Percentiles rank a stretch among this genome's conserved stretches.
Conservation (phyloP, 345 rosid species). For the Turritis glabra region DNA sequence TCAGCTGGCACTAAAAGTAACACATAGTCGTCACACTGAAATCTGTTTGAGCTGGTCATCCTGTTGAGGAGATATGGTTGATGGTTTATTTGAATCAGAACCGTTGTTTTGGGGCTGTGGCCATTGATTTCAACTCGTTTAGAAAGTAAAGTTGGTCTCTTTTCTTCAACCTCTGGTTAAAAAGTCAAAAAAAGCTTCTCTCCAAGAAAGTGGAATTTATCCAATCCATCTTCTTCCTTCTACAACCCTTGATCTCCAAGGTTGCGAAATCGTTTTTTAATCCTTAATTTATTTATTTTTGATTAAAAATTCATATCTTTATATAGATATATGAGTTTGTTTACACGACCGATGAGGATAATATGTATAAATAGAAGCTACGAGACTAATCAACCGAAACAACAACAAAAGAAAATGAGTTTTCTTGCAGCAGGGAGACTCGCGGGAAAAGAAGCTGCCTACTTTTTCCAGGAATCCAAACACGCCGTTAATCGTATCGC, state of each 20-base stretch:
- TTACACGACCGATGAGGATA: neutral
- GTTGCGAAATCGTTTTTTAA: constrained; percentile 17
- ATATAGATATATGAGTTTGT: neutral
- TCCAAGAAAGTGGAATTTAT: constrained; percentile 22
- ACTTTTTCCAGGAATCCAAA: constrained; percentile 84
- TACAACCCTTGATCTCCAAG: constrained; percentile 36
- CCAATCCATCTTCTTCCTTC: constrained; percentile 3
- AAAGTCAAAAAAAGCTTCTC: constrained; percentile 34
- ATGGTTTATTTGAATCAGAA: constrained; percentile 3
- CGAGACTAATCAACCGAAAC: constrained; percentile 7
- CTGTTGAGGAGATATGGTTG: neutral
- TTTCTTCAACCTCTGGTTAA: constrained; percentile 10
- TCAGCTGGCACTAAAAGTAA: neutral
- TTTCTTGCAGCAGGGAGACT: constrained; percentile 76
- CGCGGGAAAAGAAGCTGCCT: constrained; percentile 93
- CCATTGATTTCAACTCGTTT: constrained; percentile 15
- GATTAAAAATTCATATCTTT: neutral
- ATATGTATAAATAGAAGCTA: constrained; percentile 9
- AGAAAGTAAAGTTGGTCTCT: constrained; percentile 22
- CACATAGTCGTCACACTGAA: neutral
- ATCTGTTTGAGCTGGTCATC: neutral
- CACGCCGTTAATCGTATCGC: constrained; percentile 80
- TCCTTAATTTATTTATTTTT: neutral
- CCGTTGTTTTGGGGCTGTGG: neutral
- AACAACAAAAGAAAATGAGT: constrained; percentile 52